A percentile compares a stretch with the other conserved stretches of the same genome.
phyloP scores from a whole-genome alignment of 345 rosid species.

The Murraya koenigii region DNA sequence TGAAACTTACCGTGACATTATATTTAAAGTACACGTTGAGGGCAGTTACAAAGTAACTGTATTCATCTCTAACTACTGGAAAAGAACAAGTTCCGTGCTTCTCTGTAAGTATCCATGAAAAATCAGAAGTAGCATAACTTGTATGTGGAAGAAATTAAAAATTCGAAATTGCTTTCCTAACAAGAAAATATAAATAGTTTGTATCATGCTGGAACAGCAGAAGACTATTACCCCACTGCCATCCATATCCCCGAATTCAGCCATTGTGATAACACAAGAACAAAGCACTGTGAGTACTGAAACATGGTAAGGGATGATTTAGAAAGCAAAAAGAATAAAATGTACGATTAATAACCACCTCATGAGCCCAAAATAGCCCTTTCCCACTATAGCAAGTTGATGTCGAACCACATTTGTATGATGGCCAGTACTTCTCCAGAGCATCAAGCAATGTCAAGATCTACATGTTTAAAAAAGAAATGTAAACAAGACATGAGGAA shows the following conservation, averaged over 20 bases:
- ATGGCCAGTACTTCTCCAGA: conserved; percentile 76
- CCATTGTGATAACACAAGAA: conserved; percentile 34
- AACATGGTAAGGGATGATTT: neutral
- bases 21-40: conserved; percentile 79
- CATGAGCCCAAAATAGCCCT: conserved; percentile 86
- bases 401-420: conserved; percentile 58
- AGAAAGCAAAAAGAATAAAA: neutral
- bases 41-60: conserved; percentile 62
- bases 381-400: conserved; percentile 58
- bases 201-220: conserved; percentile 15
- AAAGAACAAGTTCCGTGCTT: conserved; percentile 92
- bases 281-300: conserved; percentile 38
- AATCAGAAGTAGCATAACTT: neutral
- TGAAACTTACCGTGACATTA: conserved; percentile 74
- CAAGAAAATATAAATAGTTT: neutral
- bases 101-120: conserved; percentile 52
- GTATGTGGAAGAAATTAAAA: neutral
- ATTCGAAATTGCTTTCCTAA: neutral
- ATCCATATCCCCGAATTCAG: conserved; percentile 29
- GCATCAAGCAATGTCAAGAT: conserved; percentile 53
- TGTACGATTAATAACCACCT: conserved; percentile 40
- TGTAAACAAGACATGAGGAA: neutral
- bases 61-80: conserved; percentile 78
- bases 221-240: conserved; percentile 86
- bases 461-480: conserved; percentile 33